A percentile compares a stretch with the other conserved stretches of the same genome.
phyloP scores from a whole-genome alignment of 83 land plant genomes.

The Thuja plicata region DNA sequence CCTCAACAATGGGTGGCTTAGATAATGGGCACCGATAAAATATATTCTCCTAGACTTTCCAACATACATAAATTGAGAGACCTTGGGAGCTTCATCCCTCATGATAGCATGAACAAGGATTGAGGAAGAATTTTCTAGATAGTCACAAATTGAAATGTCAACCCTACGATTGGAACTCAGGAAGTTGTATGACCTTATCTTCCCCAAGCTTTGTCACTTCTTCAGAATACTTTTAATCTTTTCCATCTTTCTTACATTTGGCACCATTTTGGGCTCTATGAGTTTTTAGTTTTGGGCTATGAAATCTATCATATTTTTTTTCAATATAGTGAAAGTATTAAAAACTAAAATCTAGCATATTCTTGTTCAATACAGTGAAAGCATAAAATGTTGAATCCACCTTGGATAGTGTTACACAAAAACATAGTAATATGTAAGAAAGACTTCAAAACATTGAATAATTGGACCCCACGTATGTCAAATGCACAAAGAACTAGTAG shows the following conservation, averaged over 20 bases:
- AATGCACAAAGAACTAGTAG: too few species aligned
- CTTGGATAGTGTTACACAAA: too few species aligned
- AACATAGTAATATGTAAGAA: too few species aligned
- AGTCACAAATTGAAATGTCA: not conserved
- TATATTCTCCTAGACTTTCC: slow-evolving; percentile 50
- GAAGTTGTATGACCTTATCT: slow-evolving; percentile 25
- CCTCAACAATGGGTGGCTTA: too few species aligned
- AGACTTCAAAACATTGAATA: too few species aligned
- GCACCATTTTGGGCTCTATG: not conserved
- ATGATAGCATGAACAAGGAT: not conserved
- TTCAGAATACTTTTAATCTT: slow-evolving; percentile 52
- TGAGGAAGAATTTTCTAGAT: not conserved
- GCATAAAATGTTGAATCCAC: too few species aligned
- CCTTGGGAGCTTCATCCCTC: too few species aligned
- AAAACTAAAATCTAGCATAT: too few species aligned
- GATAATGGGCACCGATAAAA: slow-evolving; percentile 37
- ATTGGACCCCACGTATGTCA: too few species aligned
- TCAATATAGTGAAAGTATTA: too few species aligned
- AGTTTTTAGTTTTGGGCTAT: not conserved
- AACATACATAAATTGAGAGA: slow-evolving; percentile 31
- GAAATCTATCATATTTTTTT: too few species aligned
- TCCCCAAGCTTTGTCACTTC: slow-evolving; percentile 44
- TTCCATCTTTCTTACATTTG: slow-evolving; percentile 26
- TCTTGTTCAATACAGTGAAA: too few species aligned
- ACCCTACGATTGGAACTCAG: not conserved